phyloP scores from a whole-genome alignment of 257 asterid species.

The Primulina huaijiensis region DNA sequence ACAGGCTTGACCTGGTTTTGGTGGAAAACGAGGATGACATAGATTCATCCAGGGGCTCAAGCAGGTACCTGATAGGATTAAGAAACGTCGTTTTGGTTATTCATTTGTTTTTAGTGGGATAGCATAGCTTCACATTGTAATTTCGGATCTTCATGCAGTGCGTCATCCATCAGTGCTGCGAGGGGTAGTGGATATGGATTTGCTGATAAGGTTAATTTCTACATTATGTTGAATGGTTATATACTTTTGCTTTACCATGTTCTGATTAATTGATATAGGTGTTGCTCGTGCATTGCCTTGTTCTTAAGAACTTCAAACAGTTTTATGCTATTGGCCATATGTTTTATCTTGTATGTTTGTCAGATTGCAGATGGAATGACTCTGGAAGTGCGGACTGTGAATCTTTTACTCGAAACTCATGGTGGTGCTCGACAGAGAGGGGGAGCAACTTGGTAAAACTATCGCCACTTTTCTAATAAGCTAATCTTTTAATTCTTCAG shows the following conservation, averaged over 20 bases:
- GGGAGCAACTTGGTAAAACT: slow-evolving; percentile 92
- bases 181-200: slow-evolving; percentile 87
- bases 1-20: slow-evolving; percentile 84
- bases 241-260: slow-evolving; percentile 22
- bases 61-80: slow-evolving; percentile 50
- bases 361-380: slow-evolving; percentile 99
- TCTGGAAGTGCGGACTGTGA: slow-evolving; percentile 72
- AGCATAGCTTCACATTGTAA: slow-evolving; percentile 24
- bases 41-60: slow-evolving; percentile 50
- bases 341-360: slow-evolving; percentile 29
- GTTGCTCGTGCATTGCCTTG: slow-evolving; percentile 6
- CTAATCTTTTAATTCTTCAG: slow-evolving; percentile 17
- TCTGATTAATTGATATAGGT: slow-evolving; percentile 11
- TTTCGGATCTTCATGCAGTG: slow-evolving; percentile 37
- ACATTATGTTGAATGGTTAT: slow-evolving; percentile 12
- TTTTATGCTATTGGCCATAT: slow-evolving; percentile 20
- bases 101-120: slow-evolving; percentile 17
- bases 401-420: slow-evolving; percentile 92
- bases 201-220: slow-evolving; percentile 83
- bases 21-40: slow-evolving; percentile 74
- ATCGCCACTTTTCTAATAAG: slow-evolving; percentile 26
- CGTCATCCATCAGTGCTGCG: slow-evolving; percentile 45
- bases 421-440: slow-evolving; percentile 84
- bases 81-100: slow-evolving; percentile 28
- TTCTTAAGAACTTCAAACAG: slow-evolving; percentile 20